phyloP scores from a whole-genome alignment of 1,284 basidiomycete genomes.

The Trichosporon ovoides region DNA sequence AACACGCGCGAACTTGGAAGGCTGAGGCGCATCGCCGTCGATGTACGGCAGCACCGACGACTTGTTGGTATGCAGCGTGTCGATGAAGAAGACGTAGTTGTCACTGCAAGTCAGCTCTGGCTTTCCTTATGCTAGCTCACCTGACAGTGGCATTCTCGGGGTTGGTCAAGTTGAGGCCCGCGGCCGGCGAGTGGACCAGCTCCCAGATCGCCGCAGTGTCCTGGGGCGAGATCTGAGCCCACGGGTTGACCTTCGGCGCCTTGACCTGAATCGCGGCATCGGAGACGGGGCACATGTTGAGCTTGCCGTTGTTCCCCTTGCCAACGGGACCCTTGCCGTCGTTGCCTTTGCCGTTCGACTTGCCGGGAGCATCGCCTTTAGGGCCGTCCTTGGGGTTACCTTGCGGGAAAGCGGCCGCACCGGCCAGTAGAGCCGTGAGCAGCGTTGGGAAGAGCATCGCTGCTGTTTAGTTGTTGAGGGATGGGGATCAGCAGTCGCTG shows the following conservation, averaged over 20 bases:
- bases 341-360: no score
- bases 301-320: no score
- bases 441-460: no score
- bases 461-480: no score
- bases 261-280: neutral
- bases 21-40: conserved; percentile 21
- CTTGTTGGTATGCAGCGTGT: conserved; percentile 37
- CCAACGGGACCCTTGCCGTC: no score
- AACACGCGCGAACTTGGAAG: conserved; percentile 32
- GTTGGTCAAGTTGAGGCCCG: conserved; percentile 38
- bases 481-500: no score
- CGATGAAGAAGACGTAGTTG: conserved; percentile 35
- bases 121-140: no score
- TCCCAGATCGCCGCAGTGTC: conserved; percentile 34
- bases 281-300: no score
- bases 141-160: conserved; percentile 26
- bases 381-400: no score
- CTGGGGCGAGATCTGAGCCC: conserved; percentile 27
- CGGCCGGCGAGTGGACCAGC: conserved; percentile 26
- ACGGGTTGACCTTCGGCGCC: conserved; percentile 38
- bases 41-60: conserved; percentile 31
- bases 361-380: no score
- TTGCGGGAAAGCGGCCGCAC: no score
- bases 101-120: conserved; percentile 28
- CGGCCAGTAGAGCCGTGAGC: no score